phyloP scores from a whole-genome alignment of 164 flowering plant genomes.

The Echeveria elegans region DNA sequence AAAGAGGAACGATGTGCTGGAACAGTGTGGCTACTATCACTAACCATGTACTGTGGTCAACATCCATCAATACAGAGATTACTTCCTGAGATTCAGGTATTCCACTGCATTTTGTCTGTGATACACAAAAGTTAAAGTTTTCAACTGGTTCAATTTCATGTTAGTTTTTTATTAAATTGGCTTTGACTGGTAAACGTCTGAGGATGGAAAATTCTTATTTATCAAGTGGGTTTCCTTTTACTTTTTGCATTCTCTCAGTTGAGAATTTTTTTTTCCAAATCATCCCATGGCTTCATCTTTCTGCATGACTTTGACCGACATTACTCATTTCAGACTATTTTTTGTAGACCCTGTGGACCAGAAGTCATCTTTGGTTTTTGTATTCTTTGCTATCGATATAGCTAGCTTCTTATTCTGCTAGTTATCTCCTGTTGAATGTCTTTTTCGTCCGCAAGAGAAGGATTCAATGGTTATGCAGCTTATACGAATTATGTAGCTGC shows the following conservation, averaged over 20 bases:
- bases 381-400: neutral
- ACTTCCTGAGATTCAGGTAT: constrained; percentile 98
- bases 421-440: neutral
- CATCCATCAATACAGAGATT: constrained; percentile 64
- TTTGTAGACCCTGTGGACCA: neutral
- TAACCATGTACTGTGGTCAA: constrained; percentile 89
- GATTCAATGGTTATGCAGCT: neutral
- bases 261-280: neutral
- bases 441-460: neutral
- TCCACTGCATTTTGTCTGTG: constrained; percentile 1
- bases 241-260: neutral
- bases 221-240: neutral
- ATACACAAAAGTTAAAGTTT: neutral
- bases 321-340: neutral
- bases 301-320: neutral
- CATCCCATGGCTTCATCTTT: neutral
- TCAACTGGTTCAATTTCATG: neutral
- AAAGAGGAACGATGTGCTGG: constrained; percentile 99
- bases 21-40: constrained; percentile 83
- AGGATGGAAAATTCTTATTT: neutral
- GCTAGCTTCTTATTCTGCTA: neutral
- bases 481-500: neutral
- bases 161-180: neutral
- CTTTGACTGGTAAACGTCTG: neutral
- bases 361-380: neutral